Conservation (phyloP, 192 early-diverging fungal genomes). For the Cladochytrium replicatum region DNA sequence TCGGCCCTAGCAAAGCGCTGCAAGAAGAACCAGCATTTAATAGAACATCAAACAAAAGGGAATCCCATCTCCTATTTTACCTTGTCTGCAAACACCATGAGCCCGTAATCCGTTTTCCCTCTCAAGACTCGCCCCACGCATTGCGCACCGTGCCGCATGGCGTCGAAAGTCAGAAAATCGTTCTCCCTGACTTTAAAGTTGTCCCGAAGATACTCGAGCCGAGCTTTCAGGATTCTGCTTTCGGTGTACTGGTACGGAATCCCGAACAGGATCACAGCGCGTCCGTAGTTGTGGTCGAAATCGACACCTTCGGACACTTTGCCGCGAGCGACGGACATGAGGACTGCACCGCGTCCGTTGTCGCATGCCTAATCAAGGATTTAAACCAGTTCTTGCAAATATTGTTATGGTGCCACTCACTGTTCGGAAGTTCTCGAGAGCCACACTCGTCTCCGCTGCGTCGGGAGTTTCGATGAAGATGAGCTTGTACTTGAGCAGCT, state of each 20-base stretch:
- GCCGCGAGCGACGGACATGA: conserved; percentile 95
- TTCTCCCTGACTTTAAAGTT: conserved; percentile 92
- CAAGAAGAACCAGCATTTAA: not conserved
- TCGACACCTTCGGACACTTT: conserved; percentile 99
- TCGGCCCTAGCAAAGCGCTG: conserved; percentile 86
- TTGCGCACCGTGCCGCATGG: conserved; percentile 97
- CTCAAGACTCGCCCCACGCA: conserved; percentile 95
- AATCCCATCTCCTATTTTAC: conserved; percentile 20
- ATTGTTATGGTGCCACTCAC: conserved; percentile 20
- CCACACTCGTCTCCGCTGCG: conserved; percentile 91
- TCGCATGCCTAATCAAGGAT: conserved; percentile 62
- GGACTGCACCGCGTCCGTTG: conserved; percentile 95
- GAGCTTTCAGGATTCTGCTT: conserved; percentile 85
- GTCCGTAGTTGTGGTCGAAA: conserved; percentile 99
- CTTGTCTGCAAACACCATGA: conserved; percentile 99
- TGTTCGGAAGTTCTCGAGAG: conserved; percentile 86
- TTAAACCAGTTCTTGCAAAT: not conserved
- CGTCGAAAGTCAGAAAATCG: conserved; percentile 98
- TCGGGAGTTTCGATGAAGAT: conserved; percentile 99
- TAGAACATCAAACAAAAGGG: not conserved
- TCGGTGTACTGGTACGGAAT: conserved; percentile 99
- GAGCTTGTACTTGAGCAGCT: conserved; percentile 92
- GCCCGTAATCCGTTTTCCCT: conserved; percentile 96
- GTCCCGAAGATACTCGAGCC: conserved; percentile 91
- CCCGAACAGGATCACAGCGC: conserved; percentile 98